phyloP scores from a whole-genome alignment of 1,284 basidiomycete species.

The Ceratobasidium sp. region DNA sequence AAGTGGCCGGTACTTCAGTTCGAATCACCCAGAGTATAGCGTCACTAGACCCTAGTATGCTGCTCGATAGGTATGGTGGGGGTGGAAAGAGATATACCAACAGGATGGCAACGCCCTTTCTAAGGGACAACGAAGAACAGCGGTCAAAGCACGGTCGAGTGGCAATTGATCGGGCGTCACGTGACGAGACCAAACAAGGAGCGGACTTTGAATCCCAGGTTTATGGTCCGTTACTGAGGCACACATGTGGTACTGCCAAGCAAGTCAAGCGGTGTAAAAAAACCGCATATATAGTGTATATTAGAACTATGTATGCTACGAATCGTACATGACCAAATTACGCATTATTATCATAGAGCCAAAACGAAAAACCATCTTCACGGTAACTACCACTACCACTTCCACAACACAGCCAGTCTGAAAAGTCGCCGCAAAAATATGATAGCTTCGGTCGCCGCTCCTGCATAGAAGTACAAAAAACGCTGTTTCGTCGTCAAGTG shows the following conservation, averaged over 20 bases:
- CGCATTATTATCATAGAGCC: not conserved
- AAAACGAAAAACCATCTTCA: not conserved
- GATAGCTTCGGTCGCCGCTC: slow-evolving; percentile 1
- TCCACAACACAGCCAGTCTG: not conserved
- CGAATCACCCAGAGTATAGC: not conserved
- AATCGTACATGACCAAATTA: not conserved
- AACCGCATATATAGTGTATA: not conserved
- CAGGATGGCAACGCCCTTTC: not conserved
- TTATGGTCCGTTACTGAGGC: not conserved
- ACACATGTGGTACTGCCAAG: not conserved
- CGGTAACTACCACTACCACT: not conserved
- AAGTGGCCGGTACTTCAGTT: no score
- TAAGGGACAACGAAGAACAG: not conserved
- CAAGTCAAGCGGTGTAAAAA: not conserved
- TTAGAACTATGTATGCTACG: not conserved
- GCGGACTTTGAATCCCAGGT: slow-evolving; percentile 10
- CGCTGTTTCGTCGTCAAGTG: not conserved
- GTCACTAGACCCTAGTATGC: not conserved
- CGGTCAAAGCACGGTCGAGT: not conserved
- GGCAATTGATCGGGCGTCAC: slow-evolving; percentile 4
- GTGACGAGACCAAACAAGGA: slow-evolving; percentile 15
- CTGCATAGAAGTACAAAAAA: slow-evolving; percentile 4
- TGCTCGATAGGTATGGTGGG: not conserved
- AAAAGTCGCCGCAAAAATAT: not conserved
- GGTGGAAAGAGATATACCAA: not conserved